Evolutionary conservation across 192 early-diverging fungal genomes (phyloP), one percentile per base, ranked within the genome.

Genomic region (Allomyces javanicus): DNA sequence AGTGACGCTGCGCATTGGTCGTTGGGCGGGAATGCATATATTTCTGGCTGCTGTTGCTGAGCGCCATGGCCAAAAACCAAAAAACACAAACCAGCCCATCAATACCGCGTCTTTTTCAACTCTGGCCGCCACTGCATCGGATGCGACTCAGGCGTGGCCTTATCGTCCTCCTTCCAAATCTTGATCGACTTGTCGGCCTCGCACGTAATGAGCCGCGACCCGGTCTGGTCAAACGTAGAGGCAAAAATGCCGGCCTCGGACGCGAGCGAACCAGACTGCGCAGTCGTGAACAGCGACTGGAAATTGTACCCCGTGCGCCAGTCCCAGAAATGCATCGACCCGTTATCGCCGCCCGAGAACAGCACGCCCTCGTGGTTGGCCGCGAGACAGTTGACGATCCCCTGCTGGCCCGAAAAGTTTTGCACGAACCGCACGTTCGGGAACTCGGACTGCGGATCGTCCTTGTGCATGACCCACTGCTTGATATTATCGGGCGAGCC

Each of bases 151-250:
- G 25, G 26, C 24, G 61, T 67, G 12, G 91, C 90, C 62, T 83
- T 78, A 55, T 87, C 84, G 67, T 94, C 90, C 69, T 94, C 90
- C 65, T 86, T 88, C 84, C 88, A 97, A 63, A 99, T 92, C 79
- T 99, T 99, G 75, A 99, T 93, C 1, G 93, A 93, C 77, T 99
- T 99, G 74, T 99, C 96, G 0, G 94, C 94, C 74, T 97, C 96
- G 69, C 96, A 91, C 2, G 96, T 99, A 67, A 99, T 91, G 62
- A 99, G 77, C 45, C 96, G 87, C 64, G 89, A 81, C 1, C 96
- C 94, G 22, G 94, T 93, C 63, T 83, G 83, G 71, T 99, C 96
- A 85, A 99, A 99, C 4, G 89, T 85, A 61, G 89, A 89, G 68
- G 87, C 88, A 64, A 99, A 95, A 61, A 99, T 86, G 61, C 96